Base-by-base conservation (phyloP, 1,284 basidiomycete genomes). In the Tausonia pullulans region DNA sequence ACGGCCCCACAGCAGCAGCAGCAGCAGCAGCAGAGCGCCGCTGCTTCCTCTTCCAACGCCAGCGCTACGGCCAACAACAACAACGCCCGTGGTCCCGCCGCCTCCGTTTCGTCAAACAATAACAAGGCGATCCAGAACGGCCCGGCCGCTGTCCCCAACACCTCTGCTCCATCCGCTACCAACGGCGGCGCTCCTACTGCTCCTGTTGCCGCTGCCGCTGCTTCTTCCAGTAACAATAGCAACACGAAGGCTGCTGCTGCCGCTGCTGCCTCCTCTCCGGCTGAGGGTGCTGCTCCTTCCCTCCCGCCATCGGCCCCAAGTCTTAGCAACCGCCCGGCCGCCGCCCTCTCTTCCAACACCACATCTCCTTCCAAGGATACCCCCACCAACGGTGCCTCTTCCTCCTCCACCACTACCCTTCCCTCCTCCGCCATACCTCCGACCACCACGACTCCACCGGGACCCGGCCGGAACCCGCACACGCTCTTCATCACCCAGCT, bases 401-500 rank as follows among this genome's bases (percentile, higher is more conserved):
- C 61, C 39, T 48, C 58, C 7, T 6, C 54, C 27, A 13, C 55
- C 6, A 11, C 49, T 14, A 5, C 58, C 57, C 6, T n/a, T 50
- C n/a, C 43, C 16, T 14, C 57, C 41, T 13, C 46, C 11, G 40
- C 40, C 0, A 10, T 16, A 16, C 48, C 60, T 6, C 27, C 52
- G 55, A 43, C 46, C 39, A 50, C 48, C 41, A 9, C 11, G 13
- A 39, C 44, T 44, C n/a, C 3, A 3, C 13, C 7, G 5, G 48
- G 41, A 66, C 80, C 82, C 1, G 76, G 81, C 43, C 78, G 86
- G 57, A 83, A 87, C 73, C 87, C 88, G 7, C 88, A 85, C 84
- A 90, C 88, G 11, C 80, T 90, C 60, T 90, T 88, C 74, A 82
- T 90, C 80, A 60, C 54, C 50, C 81, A 84, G 64, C 58, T 65